Evolutionary conservation across 176 grass and related monocot genomes (phyloP), one percentile per base, ranked within the genome.

Genomic region (Poa annua): DNA sequence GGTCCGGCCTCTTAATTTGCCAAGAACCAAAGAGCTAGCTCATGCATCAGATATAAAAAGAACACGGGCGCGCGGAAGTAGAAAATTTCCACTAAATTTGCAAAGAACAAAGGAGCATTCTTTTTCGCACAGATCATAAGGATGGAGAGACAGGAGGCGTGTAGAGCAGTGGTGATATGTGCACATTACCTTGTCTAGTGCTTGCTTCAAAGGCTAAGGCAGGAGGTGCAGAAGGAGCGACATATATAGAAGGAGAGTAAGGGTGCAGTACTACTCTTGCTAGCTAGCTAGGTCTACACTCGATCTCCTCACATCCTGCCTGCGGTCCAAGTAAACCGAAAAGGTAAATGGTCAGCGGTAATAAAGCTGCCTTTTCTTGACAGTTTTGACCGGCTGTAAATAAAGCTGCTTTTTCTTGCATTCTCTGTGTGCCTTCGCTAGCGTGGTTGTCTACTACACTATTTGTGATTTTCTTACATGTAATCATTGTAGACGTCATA

Each of bases 121-220:
- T 47, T 49, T 49, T 70, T 83, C 41, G 66, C 68, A 74, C 74
- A 69, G 78, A 79, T 83, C 84, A 57, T 16, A 78, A 70, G 52
- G 55, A 86, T 15, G 34, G 80, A 60, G 69, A 60, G 77, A 56
- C 45, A 80, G 73, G 48, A 71, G 29, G 78, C 50, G 71, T 2
- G n/a, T n/a, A n/a, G n/a, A 63, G 71, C 7, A 76, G 59, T 64
- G 35, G 65, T 33, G 74, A 75, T 75, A 74, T 59, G 63, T 11
- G 22, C 66, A 45, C 63, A 48, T 72, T 90, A 86, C 84, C 84
- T 90, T 83, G 84, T 75, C 84, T 62, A 47, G 80, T 48, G 79
- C 55, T 80, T 90, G 80, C 88, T 86, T 76, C 68, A 80, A 90
- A 87, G 84, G 88, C 68, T 61, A 80, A 87, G 75, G 80, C 80